Evolutionary conservation across 2,329 filamentous ascomycete species (phyloP).

Genomic region (Xylariaceae sp.): DNA sequence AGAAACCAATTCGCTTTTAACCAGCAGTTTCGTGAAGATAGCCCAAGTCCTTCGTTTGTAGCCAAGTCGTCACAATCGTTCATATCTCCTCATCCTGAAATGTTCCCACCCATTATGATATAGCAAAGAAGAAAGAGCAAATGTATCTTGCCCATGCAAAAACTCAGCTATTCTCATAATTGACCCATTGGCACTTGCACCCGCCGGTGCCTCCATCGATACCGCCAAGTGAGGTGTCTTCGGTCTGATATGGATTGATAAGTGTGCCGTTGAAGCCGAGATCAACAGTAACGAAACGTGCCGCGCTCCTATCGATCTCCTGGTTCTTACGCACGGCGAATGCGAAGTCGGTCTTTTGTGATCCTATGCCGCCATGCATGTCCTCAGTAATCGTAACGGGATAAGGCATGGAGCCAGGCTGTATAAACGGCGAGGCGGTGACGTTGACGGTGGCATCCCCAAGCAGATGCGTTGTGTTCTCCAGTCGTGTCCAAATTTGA

Average conservation of each 20-base stretch:
- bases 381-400: conserved; percentile 61
- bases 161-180: conserved; percentile 36
- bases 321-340: conserved; percentile 49
- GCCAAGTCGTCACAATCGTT: neutral
- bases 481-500: conserved; percentile 61
- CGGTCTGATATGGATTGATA: conserved; percentile 48
- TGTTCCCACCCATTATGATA: neutral
- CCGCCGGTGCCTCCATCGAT: conserved; percentile 63
- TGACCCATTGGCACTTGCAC: conserved; percentile 61
- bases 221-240: conserved; percentile 51
- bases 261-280: conserved; percentile 49
- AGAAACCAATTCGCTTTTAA: neutral
- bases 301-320: conserved; percentile 42
- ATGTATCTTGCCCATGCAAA: too few species aligned
- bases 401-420: conserved; percentile 62
- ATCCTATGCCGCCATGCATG: conserved; percentile 57
- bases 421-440: conserved; percentile 25
- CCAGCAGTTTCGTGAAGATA: neutral
- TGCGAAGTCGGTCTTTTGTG: conserved; percentile 53
- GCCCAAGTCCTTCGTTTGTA: too few species aligned
- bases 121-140: neutral
- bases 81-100: neutral
- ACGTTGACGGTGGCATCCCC: conserved; percentile 19
- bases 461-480: conserved; percentile 43
- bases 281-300: conserved; percentile 47